A percentile compares a stretch with the other conserved stretches of the same genome.
phyloP scores from a whole-genome alignment of 495 filamentous ascomycete species.

The Usnea hakonensis region DNA sequence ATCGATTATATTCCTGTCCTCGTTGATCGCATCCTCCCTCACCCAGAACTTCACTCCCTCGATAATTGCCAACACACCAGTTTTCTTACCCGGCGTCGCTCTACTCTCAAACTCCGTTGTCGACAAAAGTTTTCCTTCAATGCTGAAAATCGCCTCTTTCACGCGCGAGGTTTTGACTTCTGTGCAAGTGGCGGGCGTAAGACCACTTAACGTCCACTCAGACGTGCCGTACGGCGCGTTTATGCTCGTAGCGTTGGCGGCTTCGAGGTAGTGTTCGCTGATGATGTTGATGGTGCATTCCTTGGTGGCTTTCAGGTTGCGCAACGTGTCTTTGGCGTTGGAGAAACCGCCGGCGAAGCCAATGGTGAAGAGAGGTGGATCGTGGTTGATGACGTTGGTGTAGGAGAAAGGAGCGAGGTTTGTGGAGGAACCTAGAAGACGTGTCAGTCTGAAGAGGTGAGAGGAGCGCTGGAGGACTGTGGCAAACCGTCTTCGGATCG shows the following conservation, averaged over 20 bases:
- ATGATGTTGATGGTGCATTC: conserved; percentile 88
- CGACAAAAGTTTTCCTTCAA: conserved; percentile 72
- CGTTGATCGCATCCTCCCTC: conserved; percentile 78
- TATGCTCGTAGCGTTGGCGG: conserved; percentile 70
- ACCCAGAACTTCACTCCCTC: conserved; percentile 88
- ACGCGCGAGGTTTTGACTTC: conserved; percentile 65
- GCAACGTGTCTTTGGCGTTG: conserved; percentile 66
- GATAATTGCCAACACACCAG: conserved; percentile 64
- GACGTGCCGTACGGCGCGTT: conserved; percentile 71
- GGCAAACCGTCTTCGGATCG: conserved; percentile 46
- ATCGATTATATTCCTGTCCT: conserved; percentile 64
- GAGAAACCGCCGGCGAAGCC: conserved; percentile 56
- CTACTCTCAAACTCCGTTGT: conserved; percentile 68
- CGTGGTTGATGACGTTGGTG: conserved; percentile 74
- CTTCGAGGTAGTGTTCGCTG: conserved; percentile 76
- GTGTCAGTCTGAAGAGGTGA: background rate
- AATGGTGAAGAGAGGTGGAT: conserved; percentile 82
- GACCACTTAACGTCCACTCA: conserved; percentile 74
- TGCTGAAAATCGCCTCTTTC: conserved; percentile 68
- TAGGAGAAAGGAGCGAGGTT: conserved; percentile 90
- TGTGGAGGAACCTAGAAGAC: conserved; percentile 34
- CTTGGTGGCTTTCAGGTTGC: conserved; percentile 57
- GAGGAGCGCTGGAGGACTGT: background rate
- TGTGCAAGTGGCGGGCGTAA: conserved; percentile 61
- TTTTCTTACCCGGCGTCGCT: conserved; percentile 59